Conservation (phyloP, 1,139 yeast genomes). For the Magnusiomyces fungicola region DNA sequence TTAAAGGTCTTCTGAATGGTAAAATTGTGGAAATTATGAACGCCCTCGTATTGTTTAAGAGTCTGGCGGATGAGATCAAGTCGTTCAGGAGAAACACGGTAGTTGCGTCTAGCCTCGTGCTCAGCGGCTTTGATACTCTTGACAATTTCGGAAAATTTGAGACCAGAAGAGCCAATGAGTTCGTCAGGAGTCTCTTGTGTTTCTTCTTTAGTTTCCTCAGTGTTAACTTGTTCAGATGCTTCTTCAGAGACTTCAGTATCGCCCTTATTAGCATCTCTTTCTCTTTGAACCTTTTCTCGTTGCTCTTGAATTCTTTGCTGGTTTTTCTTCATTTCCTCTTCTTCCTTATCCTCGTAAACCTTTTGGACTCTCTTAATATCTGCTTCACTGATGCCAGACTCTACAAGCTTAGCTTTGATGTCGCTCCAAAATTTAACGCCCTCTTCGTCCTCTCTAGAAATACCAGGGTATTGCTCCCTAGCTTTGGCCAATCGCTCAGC, state of each 20-base stretch:
- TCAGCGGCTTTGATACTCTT: constrained; percentile 59
- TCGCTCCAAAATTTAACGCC: constrained; percentile 67
- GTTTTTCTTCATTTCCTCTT: constrained; percentile 15
- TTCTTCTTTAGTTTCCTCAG: constrained; percentile 26
- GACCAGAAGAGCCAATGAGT: constrained; percentile 9
- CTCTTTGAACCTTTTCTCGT: constrained; percentile 24
- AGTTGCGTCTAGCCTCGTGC: constrained; percentile 59
- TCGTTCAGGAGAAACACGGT: constrained; percentile 55
- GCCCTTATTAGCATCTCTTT: constrained; percentile 16
- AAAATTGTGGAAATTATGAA: constrained; percentile 92
- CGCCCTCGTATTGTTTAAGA: constrained; percentile 69
- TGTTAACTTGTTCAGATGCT: constrained; percentile 15
- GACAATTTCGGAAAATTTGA: constrained; percentile 30
- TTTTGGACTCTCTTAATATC: constrained; percentile 34
- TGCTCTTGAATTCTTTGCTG: constrained; percentile 23
- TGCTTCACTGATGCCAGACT: constrained; percentile 29
- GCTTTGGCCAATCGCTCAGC: constrained; percentile 52
- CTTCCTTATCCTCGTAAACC: constrained; percentile 27
- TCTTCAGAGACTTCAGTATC: constrained; percentile 26
- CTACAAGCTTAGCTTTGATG: constrained; percentile 32
- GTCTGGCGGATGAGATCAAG: constrained; percentile 58
- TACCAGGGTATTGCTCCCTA: constrained; percentile 49
- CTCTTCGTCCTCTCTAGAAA: constrained; percentile 55
- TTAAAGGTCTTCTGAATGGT: constrained; percentile 82
- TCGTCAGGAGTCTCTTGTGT: constrained; percentile 32